These are phyloP conservation scores for Parathielavia appendiculata DNA, from an alignment of 495 filamentous ascomycete species.

Conservation along the genomic window DNA sequence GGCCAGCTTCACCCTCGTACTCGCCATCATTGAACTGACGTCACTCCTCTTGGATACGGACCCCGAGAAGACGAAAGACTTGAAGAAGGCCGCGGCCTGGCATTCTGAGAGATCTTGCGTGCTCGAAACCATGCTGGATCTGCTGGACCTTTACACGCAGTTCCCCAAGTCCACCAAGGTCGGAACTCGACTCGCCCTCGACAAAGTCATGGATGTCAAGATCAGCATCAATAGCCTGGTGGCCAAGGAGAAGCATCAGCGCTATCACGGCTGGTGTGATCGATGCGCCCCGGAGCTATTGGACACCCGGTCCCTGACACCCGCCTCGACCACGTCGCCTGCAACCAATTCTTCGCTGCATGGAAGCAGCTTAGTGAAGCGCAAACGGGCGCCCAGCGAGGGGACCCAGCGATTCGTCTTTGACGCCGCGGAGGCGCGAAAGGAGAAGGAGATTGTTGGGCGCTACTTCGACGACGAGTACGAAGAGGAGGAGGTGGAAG, in stretches of 20 bases:
- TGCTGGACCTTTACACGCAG: constrained; percentile 81
- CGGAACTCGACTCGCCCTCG: constrained; percentile 62
- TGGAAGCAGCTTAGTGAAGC: constrained; percentile 36
- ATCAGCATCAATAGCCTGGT: constrained; percentile 79
- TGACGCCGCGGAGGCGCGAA: constrained; percentile 66
- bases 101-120: constrained; percentile 62
- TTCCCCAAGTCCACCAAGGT: constrained; percentile 66
- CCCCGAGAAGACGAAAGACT: constrained; percentile 36
- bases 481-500: constrained; percentile 69
- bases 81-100: constrained; percentile 42
- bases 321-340: constrained; percentile 36
- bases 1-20: constrained; percentile 68
- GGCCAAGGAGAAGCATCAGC: constrained; percentile 32
- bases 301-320: constrained; percentile 32
- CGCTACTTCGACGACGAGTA: constrained; percentile 68
- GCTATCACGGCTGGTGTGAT: constrained; percentile 40
- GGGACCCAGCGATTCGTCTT: constrained; percentile 89
- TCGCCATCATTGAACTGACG: constrained; percentile 77
- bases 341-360: constrained; percentile 32
- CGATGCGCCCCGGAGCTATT: constrained; percentile 37
- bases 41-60: constrained; percentile 55
- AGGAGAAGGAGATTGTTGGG: constrained; percentile 62
- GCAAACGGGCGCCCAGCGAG: constrained; percentile 54
- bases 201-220: constrained; percentile 74
- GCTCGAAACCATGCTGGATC: constrained; percentile 79